These are phyloP conservation scores for Carex kokanica DNA, from an alignment of 176 grass and related monocot genomes.

Conservation along the genomic window DNA sequence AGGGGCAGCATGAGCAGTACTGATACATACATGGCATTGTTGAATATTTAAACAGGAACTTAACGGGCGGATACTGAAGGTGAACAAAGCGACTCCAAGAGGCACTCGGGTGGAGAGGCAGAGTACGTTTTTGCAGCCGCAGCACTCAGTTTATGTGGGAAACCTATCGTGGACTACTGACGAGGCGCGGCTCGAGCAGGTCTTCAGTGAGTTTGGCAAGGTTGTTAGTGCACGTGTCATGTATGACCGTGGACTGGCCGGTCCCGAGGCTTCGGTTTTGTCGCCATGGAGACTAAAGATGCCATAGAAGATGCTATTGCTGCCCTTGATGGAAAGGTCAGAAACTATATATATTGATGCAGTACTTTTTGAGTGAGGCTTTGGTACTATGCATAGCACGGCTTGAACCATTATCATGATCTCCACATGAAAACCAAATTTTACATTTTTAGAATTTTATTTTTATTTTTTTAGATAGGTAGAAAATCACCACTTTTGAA, in stretches of 20 bases:
- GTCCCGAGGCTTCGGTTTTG: constrained; percentile 84
- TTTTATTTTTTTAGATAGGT: no score
- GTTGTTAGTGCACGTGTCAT: constrained; percentile 72
- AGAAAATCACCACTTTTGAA: no score
- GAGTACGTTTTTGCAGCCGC: constrained; percentile 33
- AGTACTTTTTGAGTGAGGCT: no score
- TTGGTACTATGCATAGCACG: no score
- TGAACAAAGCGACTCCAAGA: constrained; percentile 88
- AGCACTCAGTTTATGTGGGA: constrained; percentile 72
- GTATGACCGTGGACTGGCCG: constrained; percentile 73
- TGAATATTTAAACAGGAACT: constrained; percentile 44
- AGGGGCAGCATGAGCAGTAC: neutral
- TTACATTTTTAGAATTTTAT: no score
- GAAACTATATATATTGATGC: neutral
- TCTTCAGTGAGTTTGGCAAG: constrained; percentile 86
- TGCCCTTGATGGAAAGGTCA: constrained; percentile 90
- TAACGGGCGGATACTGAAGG: constrained; percentile 57
- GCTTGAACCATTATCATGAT: no score
- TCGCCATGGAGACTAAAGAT: constrained; percentile 66
- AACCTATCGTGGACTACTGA: constrained; percentile 93
- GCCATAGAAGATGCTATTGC: constrained; percentile 83
- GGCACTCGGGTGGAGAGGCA: constrained; percentile 60
- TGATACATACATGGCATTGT: neutral
- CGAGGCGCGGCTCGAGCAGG: constrained; percentile 59
- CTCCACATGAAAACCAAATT: no score